Conservation (phyloP, 1,284 basidiomycete genomes). For the Sporisorium reilianum region DNA sequence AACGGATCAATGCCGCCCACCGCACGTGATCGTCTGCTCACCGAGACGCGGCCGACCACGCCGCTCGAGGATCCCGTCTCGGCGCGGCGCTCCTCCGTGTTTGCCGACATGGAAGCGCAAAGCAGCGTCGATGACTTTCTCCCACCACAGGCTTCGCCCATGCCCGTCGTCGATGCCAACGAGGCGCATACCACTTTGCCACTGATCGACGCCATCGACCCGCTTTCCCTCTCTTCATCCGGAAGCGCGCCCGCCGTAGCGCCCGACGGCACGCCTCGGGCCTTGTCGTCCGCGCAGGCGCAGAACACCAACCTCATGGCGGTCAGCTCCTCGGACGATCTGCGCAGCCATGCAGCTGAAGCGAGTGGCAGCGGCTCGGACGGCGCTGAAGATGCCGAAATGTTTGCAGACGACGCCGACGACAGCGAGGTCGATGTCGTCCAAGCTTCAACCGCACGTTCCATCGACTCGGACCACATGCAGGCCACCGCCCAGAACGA, state of each 20-base stretch:
- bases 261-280: slow-evolving; percentile 40
- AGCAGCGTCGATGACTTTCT: slow-evolving; percentile 42
- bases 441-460: slow-evolving; percentile 20
- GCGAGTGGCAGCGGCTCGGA: slow-evolving; percentile 65
- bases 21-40: slow-evolving; percentile 12
- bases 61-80: slow-evolving; percentile 45
- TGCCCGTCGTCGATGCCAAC: slow-evolving; percentile 36
- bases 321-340: slow-evolving; percentile 54
- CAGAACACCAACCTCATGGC: slow-evolving; percentile 20
- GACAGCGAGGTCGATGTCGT: slow-evolving; percentile 46
- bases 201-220: slow-evolving; percentile 46
- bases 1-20: slow-evolving; percentile 2
- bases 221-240: slow-evolving; percentile 29
- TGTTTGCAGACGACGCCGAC: slow-evolving; percentile 60
- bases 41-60: slow-evolving; percentile 50
- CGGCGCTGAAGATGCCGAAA: slow-evolving; percentile 63
- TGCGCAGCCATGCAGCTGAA: slow-evolving; percentile 41
- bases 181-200: slow-evolving; percentile 29
- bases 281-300: slow-evolving; percentile 20
- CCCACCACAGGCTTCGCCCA: slow-evolving; percentile 34
- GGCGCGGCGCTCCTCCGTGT: slow-evolving; percentile 36
- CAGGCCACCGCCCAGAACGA: background rate
- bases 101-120: slow-evolving; percentile 40
- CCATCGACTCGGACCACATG: slow-evolving; percentile 33
- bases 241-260: slow-evolving; percentile 23